phyloP scores from a whole-genome alignment of 495 filamentous ascomycete species.

The Xylaria palmicola region DNA sequence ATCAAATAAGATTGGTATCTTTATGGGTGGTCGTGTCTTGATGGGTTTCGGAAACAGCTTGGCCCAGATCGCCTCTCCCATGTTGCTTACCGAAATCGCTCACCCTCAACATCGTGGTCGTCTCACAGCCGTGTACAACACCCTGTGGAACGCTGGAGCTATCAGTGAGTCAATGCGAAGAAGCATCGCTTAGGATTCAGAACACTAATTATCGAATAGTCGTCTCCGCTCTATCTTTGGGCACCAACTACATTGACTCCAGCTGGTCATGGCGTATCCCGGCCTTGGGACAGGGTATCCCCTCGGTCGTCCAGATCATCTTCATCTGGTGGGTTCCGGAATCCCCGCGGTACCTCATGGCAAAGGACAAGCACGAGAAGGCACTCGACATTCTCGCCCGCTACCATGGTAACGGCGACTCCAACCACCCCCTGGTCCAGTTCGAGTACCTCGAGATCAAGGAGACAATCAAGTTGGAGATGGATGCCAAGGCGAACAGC shows the following conservation, averaged over 20 bases:
- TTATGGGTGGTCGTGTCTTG: constrained; percentile 46
- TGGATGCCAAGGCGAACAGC: constrained; percentile 42
- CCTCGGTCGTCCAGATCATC: constrained; percentile 49
- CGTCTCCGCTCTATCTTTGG: constrained; percentile 53
- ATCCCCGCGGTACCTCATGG: constrained; percentile 63
- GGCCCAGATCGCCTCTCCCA: constrained; percentile 60
- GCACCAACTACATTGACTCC: constrained; percentile 47
- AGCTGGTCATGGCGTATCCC: constrained; percentile 57
- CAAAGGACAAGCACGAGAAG: constrained; percentile 63
- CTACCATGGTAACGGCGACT: constrained; percentile 59
- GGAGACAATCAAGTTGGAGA: constrained; percentile 56
- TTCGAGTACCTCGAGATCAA: constrained; percentile 61
- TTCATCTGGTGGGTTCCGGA: constrained; percentile 61
- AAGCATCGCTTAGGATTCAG: not conserved
- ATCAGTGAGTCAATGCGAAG: constrained; percentile 31
- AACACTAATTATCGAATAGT: constrained; percentile 22
- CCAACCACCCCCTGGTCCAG: constrained; percentile 55
- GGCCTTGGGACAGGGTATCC: constrained; percentile 50
- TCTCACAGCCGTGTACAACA: constrained; percentile 67
- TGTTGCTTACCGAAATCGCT: constrained; percentile 63
- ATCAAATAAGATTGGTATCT: constrained; percentile 45
- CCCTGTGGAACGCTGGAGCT: constrained; percentile 60
- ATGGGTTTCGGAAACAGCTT: constrained; percentile 60
- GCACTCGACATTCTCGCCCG: constrained; percentile 57
- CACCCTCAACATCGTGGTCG: constrained; percentile 67